Percentiles rank a stretch among this genome's conserved stretches.
phyloP scores from a whole-genome alignment of 2,329 filamentous ascomycete genomes.

The Alternaria brassicae region DNA sequence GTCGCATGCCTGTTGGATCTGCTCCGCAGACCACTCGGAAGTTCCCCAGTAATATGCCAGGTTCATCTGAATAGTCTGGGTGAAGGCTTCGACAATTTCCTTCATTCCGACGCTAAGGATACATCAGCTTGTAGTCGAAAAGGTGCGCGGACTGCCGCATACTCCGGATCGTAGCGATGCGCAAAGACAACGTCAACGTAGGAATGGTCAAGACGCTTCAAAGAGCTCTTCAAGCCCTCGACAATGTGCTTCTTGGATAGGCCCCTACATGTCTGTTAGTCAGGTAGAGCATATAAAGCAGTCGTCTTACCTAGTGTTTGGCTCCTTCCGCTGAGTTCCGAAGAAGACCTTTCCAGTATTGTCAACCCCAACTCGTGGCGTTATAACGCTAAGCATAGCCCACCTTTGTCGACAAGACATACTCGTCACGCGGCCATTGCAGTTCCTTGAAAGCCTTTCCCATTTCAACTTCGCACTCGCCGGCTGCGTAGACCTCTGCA shows the following conservation, averaged over 20 bases:
- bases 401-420: constrained; percentile 38
- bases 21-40: constrained; percentile 65
- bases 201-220: constrained; percentile 66
- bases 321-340: constrained; percentile 65
- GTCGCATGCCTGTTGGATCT: constrained; percentile 66
- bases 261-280: constrained; percentile 37
- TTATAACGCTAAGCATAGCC: not conserved
- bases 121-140: constrained; percentile 7
- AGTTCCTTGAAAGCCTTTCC: constrained; percentile 58
- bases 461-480: constrained; percentile 69
- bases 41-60: constrained; percentile 64
- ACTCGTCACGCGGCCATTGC: constrained; percentile 54
- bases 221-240: constrained; percentile 65
- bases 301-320: constrained; percentile 53
- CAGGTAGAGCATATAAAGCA: not conserved
- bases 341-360: constrained; percentile 56
- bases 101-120: constrained; percentile 62
- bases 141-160: constrained; percentile 5
- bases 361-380: constrained; percentile 7
- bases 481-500: constrained; percentile 62
- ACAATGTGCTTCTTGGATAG: constrained; percentile 60
- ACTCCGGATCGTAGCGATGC: constrained; percentile 64
- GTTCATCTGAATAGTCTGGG: constrained; percentile 61
- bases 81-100: constrained; percentile 66
- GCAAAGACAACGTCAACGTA: constrained; percentile 72